phyloP scores from a whole-genome alignment of 495 filamentous ascomycete species.

The Delitschia confertaspora region DNA sequence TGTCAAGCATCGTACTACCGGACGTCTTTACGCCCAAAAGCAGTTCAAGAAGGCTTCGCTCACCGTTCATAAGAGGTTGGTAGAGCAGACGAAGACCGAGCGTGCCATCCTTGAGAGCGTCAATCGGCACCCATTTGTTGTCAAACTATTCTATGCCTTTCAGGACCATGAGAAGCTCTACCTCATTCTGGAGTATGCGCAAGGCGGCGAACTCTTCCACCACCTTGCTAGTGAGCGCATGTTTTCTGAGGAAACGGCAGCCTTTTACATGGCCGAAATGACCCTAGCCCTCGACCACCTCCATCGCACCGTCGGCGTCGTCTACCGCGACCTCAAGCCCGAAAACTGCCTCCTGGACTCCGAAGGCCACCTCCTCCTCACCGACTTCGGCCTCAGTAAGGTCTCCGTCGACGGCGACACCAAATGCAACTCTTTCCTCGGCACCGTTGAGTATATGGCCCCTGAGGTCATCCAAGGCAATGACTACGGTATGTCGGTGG shows the following conservation, averaged over 20 bases:
- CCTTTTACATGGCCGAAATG: conserved; percentile 98
- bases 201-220: conserved; percentile 89
- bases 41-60: conserved; percentile 95
- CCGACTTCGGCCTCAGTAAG: conserved; percentile 94
- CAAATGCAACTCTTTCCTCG: conserved; percentile 73
- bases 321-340: conserved; percentile 95
- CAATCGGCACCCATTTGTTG: conserved; percentile 91
- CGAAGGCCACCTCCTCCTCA: conserved; percentile 85
- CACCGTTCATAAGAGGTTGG: conserved; percentile 80
- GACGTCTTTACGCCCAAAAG: conserved; percentile 91
- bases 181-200: conserved; percentile 95
- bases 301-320: conserved; percentile 80
- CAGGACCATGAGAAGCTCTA: conserved; percentile 98
- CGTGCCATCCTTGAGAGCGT: conserved; percentile 88
- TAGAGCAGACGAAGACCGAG: conserved; percentile 97
- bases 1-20: conserved; percentile 78
- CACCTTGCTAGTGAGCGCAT: conserved; percentile 84
- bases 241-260: conserved; percentile 77
- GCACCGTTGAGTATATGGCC: conserved; percentile 97
- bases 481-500: conserved; percentile 83
- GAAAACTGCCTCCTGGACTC: conserved; percentile 94
- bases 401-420: conserved; percentile 74
- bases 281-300: conserved; percentile 87
- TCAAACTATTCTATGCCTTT: conserved; percentile 96
- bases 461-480: conserved; percentile 82